These are phyloP conservation scores for Mucor racemosus DNA, from an alignment of 371 early-diverging fungal species.

Conservation along the genomic window DNA sequence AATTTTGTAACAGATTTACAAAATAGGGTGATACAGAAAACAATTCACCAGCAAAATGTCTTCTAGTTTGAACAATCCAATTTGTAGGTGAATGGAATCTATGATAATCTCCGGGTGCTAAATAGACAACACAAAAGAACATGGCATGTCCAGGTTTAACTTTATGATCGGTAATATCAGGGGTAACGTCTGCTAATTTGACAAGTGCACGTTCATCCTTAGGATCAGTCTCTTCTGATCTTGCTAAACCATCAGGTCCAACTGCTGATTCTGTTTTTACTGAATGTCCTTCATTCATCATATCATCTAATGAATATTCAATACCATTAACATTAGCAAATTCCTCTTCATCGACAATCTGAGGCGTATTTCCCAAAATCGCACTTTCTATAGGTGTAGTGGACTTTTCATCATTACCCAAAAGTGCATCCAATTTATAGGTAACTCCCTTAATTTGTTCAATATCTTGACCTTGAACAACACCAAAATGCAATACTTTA, in stretches of 20 bases:
- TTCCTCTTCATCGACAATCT: conserved; percentile 69
- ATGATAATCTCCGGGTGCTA: conserved; percentile 98
- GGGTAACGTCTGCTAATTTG: conserved; percentile 29
- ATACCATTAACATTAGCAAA: conserved; percentile 93
- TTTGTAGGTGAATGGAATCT: conserved; percentile 97
- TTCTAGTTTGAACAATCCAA: conserved; percentile 85
- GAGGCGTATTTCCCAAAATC: conserved; percentile 48
- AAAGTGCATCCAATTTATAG: conserved; percentile 84
- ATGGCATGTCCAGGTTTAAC: conserved; percentile 74
- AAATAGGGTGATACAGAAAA: conserved; percentile 94
- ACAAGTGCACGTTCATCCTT: conserved; percentile 29
- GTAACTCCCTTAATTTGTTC: conserved; percentile 95
- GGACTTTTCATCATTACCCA: conserved; percentile 69
- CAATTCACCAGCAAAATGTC: conserved; percentile 95
- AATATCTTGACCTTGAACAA: conserved; percentile 74
- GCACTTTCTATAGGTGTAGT: conserved; percentile 44
- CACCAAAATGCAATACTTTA: conserved; percentile 85
- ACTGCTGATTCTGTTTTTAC: conserved; percentile 40
- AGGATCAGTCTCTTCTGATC: conserved; percentile 27
- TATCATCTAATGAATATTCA: conserved; percentile 83
- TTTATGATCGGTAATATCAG: conserved; percentile 38
- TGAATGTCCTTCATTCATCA: conserved; percentile 66
- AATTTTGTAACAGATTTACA: conserved; percentile 76
- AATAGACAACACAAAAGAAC: conserved; percentile 90
- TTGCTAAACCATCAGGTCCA: conserved; percentile 49